Conservation (phyloP, 139 green algal genomes). For the Ettlia oleoabundans region DNA sequence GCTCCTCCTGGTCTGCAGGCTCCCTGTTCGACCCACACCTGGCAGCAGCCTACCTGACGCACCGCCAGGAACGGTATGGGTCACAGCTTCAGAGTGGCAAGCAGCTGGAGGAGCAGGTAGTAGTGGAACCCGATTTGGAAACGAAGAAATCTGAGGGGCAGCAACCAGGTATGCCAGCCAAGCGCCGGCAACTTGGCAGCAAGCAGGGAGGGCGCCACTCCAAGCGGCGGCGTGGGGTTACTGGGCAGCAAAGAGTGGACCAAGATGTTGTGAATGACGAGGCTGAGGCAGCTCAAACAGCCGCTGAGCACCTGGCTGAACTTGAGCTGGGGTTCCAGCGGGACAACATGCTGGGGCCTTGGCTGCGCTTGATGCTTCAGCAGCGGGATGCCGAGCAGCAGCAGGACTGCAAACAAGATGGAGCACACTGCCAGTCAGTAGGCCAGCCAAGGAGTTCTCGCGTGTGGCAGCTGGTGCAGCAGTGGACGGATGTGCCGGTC, state of each 20-base stretch:
- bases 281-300: not conserved
- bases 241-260: not conserved
- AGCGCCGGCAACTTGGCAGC: too few species aligned
- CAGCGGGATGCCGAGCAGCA: not conserved
- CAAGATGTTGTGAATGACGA: not conserved
- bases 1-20: too few species aligned
- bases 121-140: too few species aligned
- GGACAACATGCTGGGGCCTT: not conserved
- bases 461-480: slow-evolving; percentile 12
- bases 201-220: too few species aligned
- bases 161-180: too few species aligned
- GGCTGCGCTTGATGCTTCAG: slow-evolving; percentile 1
- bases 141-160: too few species aligned
- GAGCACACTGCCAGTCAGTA: not conserved
- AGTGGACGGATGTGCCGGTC: not conserved
- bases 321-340: not conserved
- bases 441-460: not conserved
- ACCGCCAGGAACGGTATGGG: not conserved
- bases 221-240: not conserved
- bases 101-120: not conserved
- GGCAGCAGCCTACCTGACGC: not conserved
- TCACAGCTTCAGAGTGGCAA: not conserved
- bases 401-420: not conserved
- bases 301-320: not conserved
- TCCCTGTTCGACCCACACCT: slow-evolving; percentile 85